Conservation (phyloP, 805 yeast genomes). For the Cyberlindnera galapagoensis region DNA sequence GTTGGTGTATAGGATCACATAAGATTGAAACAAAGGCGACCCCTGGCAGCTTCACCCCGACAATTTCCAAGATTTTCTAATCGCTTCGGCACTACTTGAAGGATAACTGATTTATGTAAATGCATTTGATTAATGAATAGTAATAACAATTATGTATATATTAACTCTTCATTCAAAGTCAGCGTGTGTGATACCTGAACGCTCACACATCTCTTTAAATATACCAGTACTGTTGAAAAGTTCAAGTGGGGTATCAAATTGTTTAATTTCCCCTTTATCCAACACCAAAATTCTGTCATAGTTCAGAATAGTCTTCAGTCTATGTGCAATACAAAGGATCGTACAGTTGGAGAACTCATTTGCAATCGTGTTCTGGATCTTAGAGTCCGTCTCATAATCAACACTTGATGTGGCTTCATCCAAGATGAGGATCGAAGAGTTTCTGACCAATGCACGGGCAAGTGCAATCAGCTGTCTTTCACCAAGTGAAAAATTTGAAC, state of each 20-base stretch:
- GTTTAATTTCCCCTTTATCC: slow-evolving; percentile 44
- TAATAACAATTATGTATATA: too few species aligned
- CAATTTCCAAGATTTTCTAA: too few species aligned
- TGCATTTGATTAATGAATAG: too few species aligned
- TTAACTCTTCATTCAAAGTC: slow-evolving; percentile 35
- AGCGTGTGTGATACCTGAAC: slow-evolving; percentile 35
- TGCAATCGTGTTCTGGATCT: slow-evolving; percentile 49
- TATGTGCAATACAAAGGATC: slow-evolving; percentile 60
- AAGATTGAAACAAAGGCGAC: too few species aligned
- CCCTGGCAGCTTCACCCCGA: too few species aligned
- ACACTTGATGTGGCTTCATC: slow-evolving; percentile 69
- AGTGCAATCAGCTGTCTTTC: slow-evolving; percentile 57
- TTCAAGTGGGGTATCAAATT: slow-evolving; percentile 42
- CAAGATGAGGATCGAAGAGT: slow-evolving; percentile 45
- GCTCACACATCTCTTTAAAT: slow-evolving; percentile 44
- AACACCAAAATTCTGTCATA: slow-evolving; percentile 50
- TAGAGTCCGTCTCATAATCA: slow-evolving; percentile 57
- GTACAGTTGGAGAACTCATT: slow-evolving; percentile 50
- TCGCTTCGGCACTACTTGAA: too few species aligned
- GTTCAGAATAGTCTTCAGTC: slow-evolving; percentile 48
- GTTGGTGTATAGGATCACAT: too few species aligned
- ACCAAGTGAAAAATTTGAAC: slow-evolving; percentile 57
- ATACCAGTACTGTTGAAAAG: slow-evolving; percentile 38
- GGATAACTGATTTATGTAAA: too few species aligned
- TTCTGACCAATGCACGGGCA: slow-evolving; percentile 57